Evolutionary conservation across 306 rosid species (phyloP), one percentile per base, ranked within the genome.

Genomic region (Dalbergia oliveri): DNA sequence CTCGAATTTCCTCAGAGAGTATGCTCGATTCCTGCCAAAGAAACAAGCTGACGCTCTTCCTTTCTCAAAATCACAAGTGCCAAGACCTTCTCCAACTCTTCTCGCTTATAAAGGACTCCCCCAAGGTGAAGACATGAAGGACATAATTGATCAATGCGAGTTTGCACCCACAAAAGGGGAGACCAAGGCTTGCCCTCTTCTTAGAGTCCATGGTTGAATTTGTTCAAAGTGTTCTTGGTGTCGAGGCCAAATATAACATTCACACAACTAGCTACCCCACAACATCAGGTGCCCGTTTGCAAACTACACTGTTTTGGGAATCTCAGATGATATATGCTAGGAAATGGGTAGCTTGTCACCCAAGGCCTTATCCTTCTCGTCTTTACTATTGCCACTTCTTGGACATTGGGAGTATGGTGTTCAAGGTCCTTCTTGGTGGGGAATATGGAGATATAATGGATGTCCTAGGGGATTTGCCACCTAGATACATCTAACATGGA

Each of bases 301-400:
- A 89, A 87, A 79, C 54, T 89, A 78, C 80, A 81, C 85, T 0
- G 11, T 89, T 56, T 35, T 76, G 65, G 64, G 60, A 34, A 68
- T 63, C 6, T 83, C 90, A 33, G 31, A 71, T 74, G 80, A 89
- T 67, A 44, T 15, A 70, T 41, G 85, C 89, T 10, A 83, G 89
- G 33, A 85, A 85, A 65, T 85, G 86, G 89, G 87, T 83, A 12
- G 83, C 78, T 18, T 89, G 93, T 41, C 90, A 87, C 9, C 88
- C 82, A 0, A 7, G 82, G 11, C 78, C 85, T 41, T 85, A 85
- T 61, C 88, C 87, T 14, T 81, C 79, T 64, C 80, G 80, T 0
- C 84, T 87, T 76, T 83, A 82, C 77, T 89, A 76, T 34, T 87
- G 91, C 83, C 93, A 87, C 72, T 78, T 63, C 79, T 59, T 78